Conservation (phyloP, 2,329 filamentous ascomycete species). For the Boeremia exigua region DNA sequence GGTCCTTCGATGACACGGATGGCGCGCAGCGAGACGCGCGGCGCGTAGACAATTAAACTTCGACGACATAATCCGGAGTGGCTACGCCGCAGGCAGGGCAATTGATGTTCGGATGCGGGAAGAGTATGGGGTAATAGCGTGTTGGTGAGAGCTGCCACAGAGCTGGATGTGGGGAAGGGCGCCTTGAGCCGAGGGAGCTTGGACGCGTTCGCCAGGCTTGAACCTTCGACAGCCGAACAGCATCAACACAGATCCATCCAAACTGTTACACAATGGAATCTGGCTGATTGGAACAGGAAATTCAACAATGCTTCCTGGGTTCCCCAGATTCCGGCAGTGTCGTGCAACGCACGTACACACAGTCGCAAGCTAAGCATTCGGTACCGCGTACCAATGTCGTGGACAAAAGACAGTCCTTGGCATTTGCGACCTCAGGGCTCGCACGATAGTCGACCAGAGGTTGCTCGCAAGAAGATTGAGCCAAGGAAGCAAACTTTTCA, state of each 20-base stretch:
- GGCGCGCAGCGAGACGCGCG: constrained; percentile 44
- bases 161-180: constrained; percentile 15
- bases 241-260: constrained; percentile 7
- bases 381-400: constrained; percentile 15
- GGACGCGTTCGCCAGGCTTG: constrained; percentile 12
- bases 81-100: constrained; percentile 3
- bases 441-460: background rate
- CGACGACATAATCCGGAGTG: constrained; percentile 34
- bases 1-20: constrained; percentile 36
- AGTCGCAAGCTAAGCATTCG: constrained; percentile 17
- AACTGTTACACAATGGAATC: constrained; percentile 19
- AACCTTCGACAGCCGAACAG: constrained; percentile 15
- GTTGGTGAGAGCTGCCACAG: constrained; percentile 10
- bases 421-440: constrained; percentile 1
- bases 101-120: constrained; percentile 8
- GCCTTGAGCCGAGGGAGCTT: constrained; percentile 17
- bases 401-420: constrained; percentile 13
- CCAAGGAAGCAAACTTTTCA: background rate
- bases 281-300: constrained; percentile 13
- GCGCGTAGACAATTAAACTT: constrained; percentile 41
- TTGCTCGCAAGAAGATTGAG: background rate
- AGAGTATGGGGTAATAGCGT: constrained; percentile 15
- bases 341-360: constrained; percentile 13
- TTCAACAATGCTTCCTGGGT: constrained; percentile 13
- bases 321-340: constrained; percentile 19